These are phyloP conservation scores for Fragaria iinumae DNA, from an alignment of 306 rosid genomes.

Conservation along the genomic window DNA sequence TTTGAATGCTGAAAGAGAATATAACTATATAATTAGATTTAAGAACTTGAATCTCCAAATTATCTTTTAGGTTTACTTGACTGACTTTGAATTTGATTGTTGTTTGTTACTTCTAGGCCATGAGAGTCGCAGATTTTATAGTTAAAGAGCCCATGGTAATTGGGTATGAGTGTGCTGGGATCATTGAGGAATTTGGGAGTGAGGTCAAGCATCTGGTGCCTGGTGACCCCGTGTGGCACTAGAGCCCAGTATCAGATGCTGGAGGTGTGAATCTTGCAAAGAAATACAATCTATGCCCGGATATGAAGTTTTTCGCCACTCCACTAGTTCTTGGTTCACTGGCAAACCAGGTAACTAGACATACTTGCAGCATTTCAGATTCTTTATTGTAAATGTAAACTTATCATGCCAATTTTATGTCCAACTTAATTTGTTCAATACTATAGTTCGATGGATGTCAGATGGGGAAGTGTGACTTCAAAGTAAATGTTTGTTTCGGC, in stretches of 20 bases:
- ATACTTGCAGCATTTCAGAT: not conserved
- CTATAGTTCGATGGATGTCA: not conserved
- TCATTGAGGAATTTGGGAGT: slow-evolving; percentile 74
- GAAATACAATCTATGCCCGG: slow-evolving; percentile 51
- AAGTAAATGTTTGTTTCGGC: slow-evolving; percentile 24
- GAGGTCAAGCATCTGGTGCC: slow-evolving; percentile 53
- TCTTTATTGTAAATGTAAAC: not conserved
- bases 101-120: slow-evolving; percentile 42
- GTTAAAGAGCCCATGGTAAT: slow-evolving; percentile 92
- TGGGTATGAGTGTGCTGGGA: slow-evolving; percentile 96
- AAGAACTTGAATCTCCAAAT: not conserved
- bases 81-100: slow-evolving; percentile 8
- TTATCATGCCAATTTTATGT: not conserved
- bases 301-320: slow-evolving; percentile 88
- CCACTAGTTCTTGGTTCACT: slow-evolving; percentile 90
- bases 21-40: not conserved
- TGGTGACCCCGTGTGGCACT: slow-evolving; percentile 74
- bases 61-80: not conserved
- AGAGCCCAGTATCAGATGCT: slow-evolving; percentile 87
- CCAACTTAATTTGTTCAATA: not conserved
- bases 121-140: slow-evolving; percentile 71
- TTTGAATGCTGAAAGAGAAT: not conserved
- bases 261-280: slow-evolving; percentile 73
- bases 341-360: slow-evolving; percentile 67
- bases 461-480: not conserved